A percentile compares a stretch with the other conserved stretches of the same genome.
Conservation (phyloP, 768 basidiomycete species). For the Heimioporus sp. region DNA sequence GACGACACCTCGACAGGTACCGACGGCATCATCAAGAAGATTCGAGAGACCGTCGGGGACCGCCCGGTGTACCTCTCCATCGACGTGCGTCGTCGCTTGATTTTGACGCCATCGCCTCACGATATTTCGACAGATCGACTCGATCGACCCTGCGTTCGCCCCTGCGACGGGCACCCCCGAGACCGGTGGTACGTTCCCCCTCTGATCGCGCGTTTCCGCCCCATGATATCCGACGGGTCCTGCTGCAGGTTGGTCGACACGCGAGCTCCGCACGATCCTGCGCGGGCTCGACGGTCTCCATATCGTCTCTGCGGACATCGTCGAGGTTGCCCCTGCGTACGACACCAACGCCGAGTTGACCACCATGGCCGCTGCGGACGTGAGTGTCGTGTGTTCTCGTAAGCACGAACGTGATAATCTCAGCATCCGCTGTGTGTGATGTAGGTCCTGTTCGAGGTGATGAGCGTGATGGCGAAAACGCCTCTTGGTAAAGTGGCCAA, state of each 20-base stretch:
- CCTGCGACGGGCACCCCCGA: constrained; percentile 86
- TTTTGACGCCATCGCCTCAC: neutral
- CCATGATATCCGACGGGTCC: too few species aligned
- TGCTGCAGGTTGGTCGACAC: constrained; percentile 63
- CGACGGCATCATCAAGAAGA: constrained; percentile 75
- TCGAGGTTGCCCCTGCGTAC: constrained; percentile 84
- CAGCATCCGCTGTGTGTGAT: neutral
- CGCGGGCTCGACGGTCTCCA: constrained; percentile 72
- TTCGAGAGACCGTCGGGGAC: constrained; percentile 73
- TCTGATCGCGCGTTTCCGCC: too few species aligned
- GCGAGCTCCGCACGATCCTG: constrained; percentile 75
- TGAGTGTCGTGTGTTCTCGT: constrained; percentile 26
- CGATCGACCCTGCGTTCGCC: constrained; percentile 79
- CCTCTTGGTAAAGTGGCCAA: constrained; percentile 58
- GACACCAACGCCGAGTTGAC: constrained; percentile 66
- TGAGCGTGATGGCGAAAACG: constrained; percentile 79
- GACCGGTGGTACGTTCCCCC: constrained; percentile 51
- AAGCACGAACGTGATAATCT: too few species aligned
- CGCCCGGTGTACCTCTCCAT: constrained; percentile 78
- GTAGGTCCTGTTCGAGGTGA: constrained; percentile 70
- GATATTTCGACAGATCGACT: constrained; percentile 53
- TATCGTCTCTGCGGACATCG: constrained; percentile 80
- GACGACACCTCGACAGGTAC: constrained; percentile 47
- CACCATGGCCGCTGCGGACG: constrained; percentile 61
- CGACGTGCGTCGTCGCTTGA: constrained; percentile 45